Conservation (phyloP, 2,329 filamentous ascomycete genomes). For the Colletotrichum eleusines region DNA sequence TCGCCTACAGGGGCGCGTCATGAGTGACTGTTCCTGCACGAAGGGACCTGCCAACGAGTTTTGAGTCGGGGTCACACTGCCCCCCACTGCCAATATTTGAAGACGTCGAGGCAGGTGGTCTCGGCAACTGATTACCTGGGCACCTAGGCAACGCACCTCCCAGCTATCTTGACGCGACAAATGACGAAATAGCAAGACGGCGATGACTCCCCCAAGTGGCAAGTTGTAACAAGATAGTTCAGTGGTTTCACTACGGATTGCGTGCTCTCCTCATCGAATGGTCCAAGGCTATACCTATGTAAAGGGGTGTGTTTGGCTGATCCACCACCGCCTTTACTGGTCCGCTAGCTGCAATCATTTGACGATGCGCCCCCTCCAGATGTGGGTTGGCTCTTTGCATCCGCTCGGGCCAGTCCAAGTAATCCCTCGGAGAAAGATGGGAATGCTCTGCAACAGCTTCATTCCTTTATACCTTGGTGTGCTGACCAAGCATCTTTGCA, state of each 20-base stretch:
- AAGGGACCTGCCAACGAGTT: conserved; percentile 26
- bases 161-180: neutral
- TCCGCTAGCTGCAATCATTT: neutral
- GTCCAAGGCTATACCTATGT: neutral
- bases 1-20: too few relatives aligned
- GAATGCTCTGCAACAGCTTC: neutral
- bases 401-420: neutral
- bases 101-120: neutral
- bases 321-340: neutral
- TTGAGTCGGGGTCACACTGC: neutral
- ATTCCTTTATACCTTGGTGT: conserved; percentile 12
- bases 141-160: neutral
- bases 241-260: neutral
- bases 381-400: neutral
- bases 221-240: neutral
- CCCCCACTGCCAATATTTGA: neutral
- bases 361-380: neutral
- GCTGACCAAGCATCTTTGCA: conserved; percentile 10
- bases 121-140: neutral
- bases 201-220: neutral
- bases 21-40: conserved; percentile 12
- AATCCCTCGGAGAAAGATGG: neutral
- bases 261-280: conserved; percentile 5
- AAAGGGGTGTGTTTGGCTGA: neutral
- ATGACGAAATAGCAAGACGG: neutral